Base-by-base conservation (phyloP, 495 filamentous ascomycete species). In the Xylaria intraflava region DNA sequence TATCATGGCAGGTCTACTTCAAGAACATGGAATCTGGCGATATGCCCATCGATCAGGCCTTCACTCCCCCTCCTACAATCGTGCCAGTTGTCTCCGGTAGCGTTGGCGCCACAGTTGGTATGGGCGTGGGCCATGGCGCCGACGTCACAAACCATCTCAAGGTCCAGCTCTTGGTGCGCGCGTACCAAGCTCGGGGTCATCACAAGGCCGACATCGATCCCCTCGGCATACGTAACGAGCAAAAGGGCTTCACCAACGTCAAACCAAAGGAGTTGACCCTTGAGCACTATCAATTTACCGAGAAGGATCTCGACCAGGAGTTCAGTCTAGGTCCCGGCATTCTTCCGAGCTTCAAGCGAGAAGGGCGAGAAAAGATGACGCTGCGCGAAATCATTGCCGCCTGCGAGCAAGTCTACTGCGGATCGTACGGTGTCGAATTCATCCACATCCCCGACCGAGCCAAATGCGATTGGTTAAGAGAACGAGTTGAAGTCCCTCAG, bases 1-100 rank as follows among this genome's bases (percentile, higher is more conserved):
- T 96, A 62, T 98, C 93, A 68, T 98, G 93, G 93, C 93, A 96
- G 76, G 86, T 92, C 59, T 98, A 98, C 83, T 98, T 98, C 81
- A 85, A 83, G 68, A 98, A 98, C 73, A 96, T 98, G 90, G 93
- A 98, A 75, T 85, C 83, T 53, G 93, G 94, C 69, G 88, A 92
- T 60, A 96, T 97, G 87, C 93, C 90, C 63, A 88, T 92, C 69
- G 92, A 91, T 45, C 87, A 94, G 70, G 93, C 93, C 59, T 98
- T 98, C 78, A 88, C 88, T 59, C 90, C 94, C 49, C 93, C 93
- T 26, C 93, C 93, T 6, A 96, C 86, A 46, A 78, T 98, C 51
- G 83, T 97, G 29, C 88, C 93, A 23, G 80, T 76, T 55, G 82
- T 88, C 22, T 81, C 84, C 49, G 87, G 87, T 44, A 88, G 89